These are phyloP conservation scores for Pseudozyma sp. DNA, from an alignment of 1,284 basidiomycete species.

Conservation along the genomic window DNA sequence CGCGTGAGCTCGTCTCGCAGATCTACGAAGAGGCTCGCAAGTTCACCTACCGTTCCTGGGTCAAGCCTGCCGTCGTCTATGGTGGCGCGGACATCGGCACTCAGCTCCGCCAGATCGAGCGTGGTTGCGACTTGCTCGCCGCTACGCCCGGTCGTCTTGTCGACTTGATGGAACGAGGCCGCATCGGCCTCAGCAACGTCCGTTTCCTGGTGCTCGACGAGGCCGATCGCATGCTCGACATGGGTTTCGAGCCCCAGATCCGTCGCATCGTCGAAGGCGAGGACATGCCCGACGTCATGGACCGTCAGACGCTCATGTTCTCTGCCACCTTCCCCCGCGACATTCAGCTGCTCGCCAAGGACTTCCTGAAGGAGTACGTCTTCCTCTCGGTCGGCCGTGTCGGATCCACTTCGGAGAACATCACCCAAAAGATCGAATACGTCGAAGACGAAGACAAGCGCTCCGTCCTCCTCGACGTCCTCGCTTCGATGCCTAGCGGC, in stretches of 20 bases:
- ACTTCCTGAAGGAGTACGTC: constrained; percentile 86
- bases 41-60: constrained; percentile 99
- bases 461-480: constrained; percentile 92
- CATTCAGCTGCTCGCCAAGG: constrained; percentile 95
- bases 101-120: constrained; percentile 93
- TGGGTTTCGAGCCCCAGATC: constrained; percentile 99
- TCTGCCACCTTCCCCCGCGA: constrained; percentile 99
- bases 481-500: constrained; percentile 79
- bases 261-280: constrained; percentile 96
- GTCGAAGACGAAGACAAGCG: constrained; percentile 98
- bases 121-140: constrained; percentile 94
- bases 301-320: constrained; percentile 99
- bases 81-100: constrained; percentile 97
- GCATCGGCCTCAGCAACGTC: constrained; percentile 95
- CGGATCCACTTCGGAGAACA: constrained; percentile 98
- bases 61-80: constrained; percentile 97
- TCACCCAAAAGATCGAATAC: constrained; percentile 97
- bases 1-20: constrained; percentile 97
- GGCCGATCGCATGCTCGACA: constrained; percentile 99
- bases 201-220: constrained; percentile 98
- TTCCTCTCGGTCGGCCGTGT: constrained; percentile 99
- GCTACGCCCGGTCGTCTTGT: constrained; percentile 99
- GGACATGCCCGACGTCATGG: constrained; percentile 92
- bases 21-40: constrained; percentile 99
- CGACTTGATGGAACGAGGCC: constrained; percentile 96